Conservation (phyloP, 2,329 filamentous ascomycete species). For the Fusarium coffeatum region DNA sequence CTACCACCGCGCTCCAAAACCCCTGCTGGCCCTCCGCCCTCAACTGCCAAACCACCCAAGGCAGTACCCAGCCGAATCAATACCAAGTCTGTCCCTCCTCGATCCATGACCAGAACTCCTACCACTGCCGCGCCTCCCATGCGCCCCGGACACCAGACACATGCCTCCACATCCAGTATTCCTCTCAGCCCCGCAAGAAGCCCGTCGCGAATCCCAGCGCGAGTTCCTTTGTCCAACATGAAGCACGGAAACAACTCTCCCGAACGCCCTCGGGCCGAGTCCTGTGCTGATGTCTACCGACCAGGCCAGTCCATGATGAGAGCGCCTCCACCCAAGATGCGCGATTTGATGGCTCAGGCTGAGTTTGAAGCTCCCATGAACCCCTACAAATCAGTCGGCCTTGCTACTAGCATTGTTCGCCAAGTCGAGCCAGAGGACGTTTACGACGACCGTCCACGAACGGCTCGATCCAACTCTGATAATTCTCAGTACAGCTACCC, state of each 20-base stretch:
- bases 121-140: slow-evolving; percentile 54
- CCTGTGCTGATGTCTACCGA: slow-evolving; percentile 60
- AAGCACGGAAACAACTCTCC: slow-evolving; percentile 83
- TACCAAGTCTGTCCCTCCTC: slow-evolving; percentile 52
- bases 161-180: slow-evolving; percentile 38
- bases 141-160: slow-evolving; percentile 43
- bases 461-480: slow-evolving; percentile 55
- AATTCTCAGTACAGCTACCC: slow-evolving; percentile 50
- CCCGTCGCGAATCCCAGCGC: slow-evolving; percentile 71
- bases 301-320: slow-evolving; percentile 66
- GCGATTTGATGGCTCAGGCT: slow-evolving; percentile 72
- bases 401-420: slow-evolving; percentile 67
- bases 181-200: slow-evolving; percentile 51
- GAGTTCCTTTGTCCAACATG: slow-evolving; percentile 75
- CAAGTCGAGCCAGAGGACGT: slow-evolving; percentile 82
- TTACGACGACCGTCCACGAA: slow-evolving; percentile 73
- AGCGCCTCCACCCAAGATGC: slow-evolving; percentile 91
- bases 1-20: slow-evolving; percentile 74
- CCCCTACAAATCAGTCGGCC: slow-evolving; percentile 60
- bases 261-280: slow-evolving; percentile 69
- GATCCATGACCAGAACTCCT: slow-evolving; percentile 66
- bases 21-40: slow-evolving; percentile 71
- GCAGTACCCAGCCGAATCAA: slow-evolving; percentile 46
- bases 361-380: slow-evolving; percentile 64
- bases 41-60: slow-evolving; percentile 52